These are phyloP conservation scores for Leishmania gerbilli DNA, from an alignment of 208 protist species.

Conservation along the genomic window DNA sequence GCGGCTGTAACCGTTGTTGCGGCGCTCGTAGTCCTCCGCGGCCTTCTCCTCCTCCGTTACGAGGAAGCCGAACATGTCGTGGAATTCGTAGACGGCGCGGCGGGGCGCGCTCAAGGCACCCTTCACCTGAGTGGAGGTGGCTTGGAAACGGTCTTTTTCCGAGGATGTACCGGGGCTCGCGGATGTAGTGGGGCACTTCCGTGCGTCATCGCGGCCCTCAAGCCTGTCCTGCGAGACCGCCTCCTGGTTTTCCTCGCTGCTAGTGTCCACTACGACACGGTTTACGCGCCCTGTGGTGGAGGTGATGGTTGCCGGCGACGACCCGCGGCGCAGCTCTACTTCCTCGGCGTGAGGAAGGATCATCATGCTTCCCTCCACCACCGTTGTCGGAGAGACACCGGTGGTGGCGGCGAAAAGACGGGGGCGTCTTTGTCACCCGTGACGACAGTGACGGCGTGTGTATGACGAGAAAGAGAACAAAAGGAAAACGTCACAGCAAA, in stretches of 20 bases:
- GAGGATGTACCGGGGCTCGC: neutral
- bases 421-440: neutral
- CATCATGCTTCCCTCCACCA: neutral
- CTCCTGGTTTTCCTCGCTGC: conserved; percentile 1
- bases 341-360: conserved; percentile 47
- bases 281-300: conserved; percentile 46
- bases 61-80: conserved; percentile 78
- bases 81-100: conserved; percentile 18
- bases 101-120: conserved; percentile 1
- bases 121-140: neutral
- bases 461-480: neutral
- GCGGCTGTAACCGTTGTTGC: conserved; percentile 11
- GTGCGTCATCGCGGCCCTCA: no score
- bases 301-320: conserved; percentile 16
- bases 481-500: neutral
- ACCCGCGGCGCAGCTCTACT: conserved; percentile 33
- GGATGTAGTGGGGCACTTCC: neutral
- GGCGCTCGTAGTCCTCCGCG: conserved; percentile 44
- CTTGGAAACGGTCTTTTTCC: neutral
- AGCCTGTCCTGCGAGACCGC: neutral
- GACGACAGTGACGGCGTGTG: neutral
- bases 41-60: conserved; percentile 72
- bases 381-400: conserved; percentile 1
- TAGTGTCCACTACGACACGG: neutral
- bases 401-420: neutral